Conservation (phyloP, 148 eudicot species). For the Persicaria tinctoria region DNA sequence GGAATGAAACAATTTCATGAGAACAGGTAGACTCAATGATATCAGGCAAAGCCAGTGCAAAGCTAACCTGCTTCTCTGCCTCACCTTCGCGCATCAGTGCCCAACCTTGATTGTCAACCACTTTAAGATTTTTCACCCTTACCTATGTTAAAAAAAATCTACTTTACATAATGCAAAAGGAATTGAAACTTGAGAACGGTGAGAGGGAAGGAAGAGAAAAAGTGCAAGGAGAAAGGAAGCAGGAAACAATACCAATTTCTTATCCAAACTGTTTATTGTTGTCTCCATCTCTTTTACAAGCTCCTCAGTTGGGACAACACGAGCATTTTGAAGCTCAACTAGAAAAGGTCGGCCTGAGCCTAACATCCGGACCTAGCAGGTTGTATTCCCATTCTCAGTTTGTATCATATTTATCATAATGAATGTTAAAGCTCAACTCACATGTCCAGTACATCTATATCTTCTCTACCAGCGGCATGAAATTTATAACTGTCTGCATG, state of each 20-base stretch:
- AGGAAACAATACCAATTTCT: slow-evolving; percentile 44
- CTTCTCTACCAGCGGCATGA: slow-evolving; percentile 99
- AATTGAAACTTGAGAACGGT: not conserved
- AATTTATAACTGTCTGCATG: slow-evolving; percentile 83
- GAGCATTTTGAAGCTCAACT: slow-evolving; percentile 89
- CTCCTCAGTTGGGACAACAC: slow-evolving; percentile 49
- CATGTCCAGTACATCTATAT: slow-evolving; percentile 74
- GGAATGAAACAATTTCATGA: not conserved
- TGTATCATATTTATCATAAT: slow-evolving; percentile 8
- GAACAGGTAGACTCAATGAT: not conserved
- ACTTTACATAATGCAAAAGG: not conserved
- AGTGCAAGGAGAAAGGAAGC: not conserved
- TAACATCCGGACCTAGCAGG: slow-evolving; percentile 84
- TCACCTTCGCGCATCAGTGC: slow-evolving; percentile 98
- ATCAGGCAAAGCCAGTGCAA: not conserved
- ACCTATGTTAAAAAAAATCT: slow-evolving; percentile 35
- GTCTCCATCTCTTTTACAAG: slow-evolving; percentile 57
- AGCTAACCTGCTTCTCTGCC: slow-evolving; percentile 85
- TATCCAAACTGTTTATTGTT: slow-evolving; percentile 61
- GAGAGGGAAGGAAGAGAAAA: not conserved
- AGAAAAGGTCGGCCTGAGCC: slow-evolving; percentile 96
- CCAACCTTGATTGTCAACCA: slow-evolving; percentile 75
- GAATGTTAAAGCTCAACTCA: slow-evolving; percentile 19
- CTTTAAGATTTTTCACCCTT: slow-evolving; percentile 71
- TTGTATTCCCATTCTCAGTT: slow-evolving; percentile 16